Base-by-base conservation (phyloP, 148 eudicot genomes). In the Silene latifolia region DNA sequence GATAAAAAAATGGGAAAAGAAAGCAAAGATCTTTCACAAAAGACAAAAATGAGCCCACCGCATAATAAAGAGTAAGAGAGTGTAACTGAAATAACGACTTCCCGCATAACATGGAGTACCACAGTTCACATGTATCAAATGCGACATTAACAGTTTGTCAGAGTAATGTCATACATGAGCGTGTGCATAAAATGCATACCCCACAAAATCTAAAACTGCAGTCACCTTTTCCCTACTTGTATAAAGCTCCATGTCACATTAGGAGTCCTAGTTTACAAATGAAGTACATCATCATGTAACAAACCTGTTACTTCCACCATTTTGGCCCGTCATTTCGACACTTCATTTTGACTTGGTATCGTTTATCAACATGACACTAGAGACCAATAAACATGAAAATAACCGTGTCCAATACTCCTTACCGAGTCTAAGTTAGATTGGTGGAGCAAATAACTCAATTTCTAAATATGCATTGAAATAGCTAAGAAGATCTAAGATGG, bases 401-500 rank as follows among this genome's bases (percentile, higher is more conserved):
- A 35, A 35, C 42, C 7, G 42, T 4, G 3, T 35, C 42, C 42
- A 35, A 35, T 35, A 35, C 42, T 35, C 42, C 3, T 4, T 35
- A 35, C 42, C 42, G 42, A 35, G 42, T 35, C 42, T 2, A 35
- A 35, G 42, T 35, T 17, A 23, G 32, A 18, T 58, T n/a, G n/a
- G 71, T 4, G 42, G 29, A 1, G 46, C 74, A 24, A 71, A 48
- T 66, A 58, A 46, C 39, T 59, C 24, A 6, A 69, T 48, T 71
- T 56, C 35, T 53, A 53, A 75, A 80, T 74, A 53, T 74, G 78
- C 74, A 63, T 66, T 71, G 76, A 63, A 75, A 27, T 8, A 60
- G 73, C 75, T 56, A 44, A 27, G 23, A 72, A 15, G 18, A 17
- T 48, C 29, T 46, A 72, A 80, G 54, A 72, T 39, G 54, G 54